Base-by-base conservation (phyloP, 2,329 filamentous ascomycete species). In the Lachnellula occidentalis region DNA sequence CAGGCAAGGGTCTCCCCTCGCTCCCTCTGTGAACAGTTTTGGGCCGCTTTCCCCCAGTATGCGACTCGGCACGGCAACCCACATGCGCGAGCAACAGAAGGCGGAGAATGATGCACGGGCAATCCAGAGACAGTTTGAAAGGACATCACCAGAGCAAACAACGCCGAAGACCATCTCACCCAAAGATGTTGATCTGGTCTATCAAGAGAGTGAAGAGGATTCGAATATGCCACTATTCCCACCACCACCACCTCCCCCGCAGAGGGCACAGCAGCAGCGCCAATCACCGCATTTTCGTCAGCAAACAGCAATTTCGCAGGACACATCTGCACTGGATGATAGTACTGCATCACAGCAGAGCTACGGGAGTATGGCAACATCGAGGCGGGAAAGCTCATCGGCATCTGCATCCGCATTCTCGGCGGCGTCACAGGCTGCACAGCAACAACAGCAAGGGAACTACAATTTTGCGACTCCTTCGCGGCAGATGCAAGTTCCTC, bases 141-240 rank as follows among this genome's bases (percentile, higher is more conserved):
- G 61, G 45, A 55, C 58, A 24, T 67, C 66, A 22, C 66, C 61
- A 70, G 60, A 61, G 34, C 60, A 77, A 5, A 79, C 78, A 0
- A 78, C 86, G n/a, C 78, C 83, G 1, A 89, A 90, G 71, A 96
- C 92, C 0, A 96, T 99, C 46, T 97, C 92, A 1, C 94, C 92
- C 22, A 95, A 95, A 73, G 92, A 97, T 66, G 89, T 92, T 1
- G 73, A 95, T 56, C 74, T 96, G 48, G 92, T 96, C 57, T 96
- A 92, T 68, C 82, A 86, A 58, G 90, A 94, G 39, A 72, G 77
- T 0, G 88, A 92, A 2, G 84, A 86, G 17, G 86, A 87, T 47
- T 73, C 80, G 4, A 83, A 83, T 56, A 83, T 87, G 64, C 84
- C 89, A 12, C 74, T 96, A 19, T 95, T 96, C 67, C 81, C 88